Evolutionary conservation across 1,139 yeast genomes (phyloP).

Genomic region (Suhomyces bribrorum): DNA sequence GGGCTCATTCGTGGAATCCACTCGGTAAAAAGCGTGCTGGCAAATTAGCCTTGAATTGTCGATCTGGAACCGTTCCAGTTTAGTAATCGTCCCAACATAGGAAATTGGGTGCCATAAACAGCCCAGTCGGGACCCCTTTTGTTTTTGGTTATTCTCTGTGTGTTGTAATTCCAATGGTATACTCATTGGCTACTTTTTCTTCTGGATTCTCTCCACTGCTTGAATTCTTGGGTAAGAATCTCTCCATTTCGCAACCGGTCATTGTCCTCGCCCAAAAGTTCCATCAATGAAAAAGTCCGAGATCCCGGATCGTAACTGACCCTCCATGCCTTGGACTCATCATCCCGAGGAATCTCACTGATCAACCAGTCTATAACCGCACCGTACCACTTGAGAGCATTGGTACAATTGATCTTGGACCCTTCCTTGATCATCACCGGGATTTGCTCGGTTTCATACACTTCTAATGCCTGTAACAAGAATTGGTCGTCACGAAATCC

Average conservation of each 20-base stretch:
- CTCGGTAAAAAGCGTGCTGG: too few relatives aligned
- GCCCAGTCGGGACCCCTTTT: too few relatives aligned
- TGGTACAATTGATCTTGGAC: constrained; percentile 61
- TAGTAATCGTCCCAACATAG: too few relatives aligned
- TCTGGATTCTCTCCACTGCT: constrained; percentile 52
- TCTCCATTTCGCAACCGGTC: constrained; percentile 33
- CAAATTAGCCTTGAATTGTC: too few relatives aligned
- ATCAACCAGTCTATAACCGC: constrained; percentile 79
- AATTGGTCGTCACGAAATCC: constrained; percentile 84
- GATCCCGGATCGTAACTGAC: constrained; percentile 38
- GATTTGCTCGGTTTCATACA: constrained; percentile 73
- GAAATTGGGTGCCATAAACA: too few relatives aligned
- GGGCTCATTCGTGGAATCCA: too few relatives aligned
- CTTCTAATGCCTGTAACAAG: constrained; percentile 65
- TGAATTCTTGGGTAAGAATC: constrained; percentile 57
- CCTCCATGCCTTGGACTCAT: constrained; percentile 35
- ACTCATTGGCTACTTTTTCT: not conserved
- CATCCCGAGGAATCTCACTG: constrained; percentile 51
- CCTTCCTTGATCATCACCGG: constrained; percentile 57
- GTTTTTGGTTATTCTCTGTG: not conserved
- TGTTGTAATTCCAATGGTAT: not conserved
- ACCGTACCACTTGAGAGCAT: constrained; percentile 82
- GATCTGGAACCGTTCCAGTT: too few relatives aligned
- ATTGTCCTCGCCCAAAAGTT: constrained; percentile 30
- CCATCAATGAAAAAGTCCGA: constrained; percentile 31